A percentile compares a stretch with the other conserved stretches of the same genome.
phyloP scores from a whole-genome alignment of 2,329 filamentous ascomycete genomes.

The Phialocephala subalpina region DNA sequence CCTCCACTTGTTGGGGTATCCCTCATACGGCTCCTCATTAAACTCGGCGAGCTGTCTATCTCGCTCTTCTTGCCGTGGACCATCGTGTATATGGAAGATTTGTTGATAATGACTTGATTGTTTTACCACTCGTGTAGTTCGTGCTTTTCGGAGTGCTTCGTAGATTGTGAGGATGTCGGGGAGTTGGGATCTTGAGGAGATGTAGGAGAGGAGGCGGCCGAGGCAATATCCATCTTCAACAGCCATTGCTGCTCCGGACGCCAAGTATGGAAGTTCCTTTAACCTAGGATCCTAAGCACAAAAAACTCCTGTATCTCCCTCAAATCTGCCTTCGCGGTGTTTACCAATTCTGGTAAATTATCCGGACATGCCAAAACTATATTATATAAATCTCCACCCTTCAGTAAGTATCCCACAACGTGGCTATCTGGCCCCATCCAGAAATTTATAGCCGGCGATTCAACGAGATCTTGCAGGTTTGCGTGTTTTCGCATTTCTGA shows the following conservation, averaged over 20 bases:
- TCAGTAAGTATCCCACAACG: constrained; percentile 40
- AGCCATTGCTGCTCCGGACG: constrained; percentile 68
- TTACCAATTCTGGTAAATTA: constrained; percentile 42
- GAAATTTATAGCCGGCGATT: constrained; percentile 57
- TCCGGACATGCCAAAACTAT: constrained; percentile 33
- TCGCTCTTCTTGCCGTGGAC: no score
- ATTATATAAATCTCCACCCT: constrained; percentile 32
- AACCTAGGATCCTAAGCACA: neutral
- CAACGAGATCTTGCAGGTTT: constrained; percentile 63
- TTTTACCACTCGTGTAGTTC: neutral
- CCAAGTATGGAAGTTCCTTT: neutral
- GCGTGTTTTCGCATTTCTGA: constrained; percentile 49
- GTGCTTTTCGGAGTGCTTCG: neutral
- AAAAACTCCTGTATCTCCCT: constrained; percentile 9
- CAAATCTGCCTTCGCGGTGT: constrained; percentile 48
- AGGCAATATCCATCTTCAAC: constrained; percentile 69
- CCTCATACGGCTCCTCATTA: constrained; percentile 22
- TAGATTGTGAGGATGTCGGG: neutral
- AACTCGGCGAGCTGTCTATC: neutral
- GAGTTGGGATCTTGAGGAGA: constrained; percentile 48
- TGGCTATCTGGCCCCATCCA: constrained; percentile 41
- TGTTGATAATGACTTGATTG: no score
- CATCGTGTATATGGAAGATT: no score
- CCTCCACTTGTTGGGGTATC: constrained; percentile 48
- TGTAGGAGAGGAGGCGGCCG: constrained; percentile 54